A percentile compares a stretch with the other conserved stretches of the same genome.
Conservation (phyloP, 768 basidiomycete species). For the Boletellus ananas region DNA sequence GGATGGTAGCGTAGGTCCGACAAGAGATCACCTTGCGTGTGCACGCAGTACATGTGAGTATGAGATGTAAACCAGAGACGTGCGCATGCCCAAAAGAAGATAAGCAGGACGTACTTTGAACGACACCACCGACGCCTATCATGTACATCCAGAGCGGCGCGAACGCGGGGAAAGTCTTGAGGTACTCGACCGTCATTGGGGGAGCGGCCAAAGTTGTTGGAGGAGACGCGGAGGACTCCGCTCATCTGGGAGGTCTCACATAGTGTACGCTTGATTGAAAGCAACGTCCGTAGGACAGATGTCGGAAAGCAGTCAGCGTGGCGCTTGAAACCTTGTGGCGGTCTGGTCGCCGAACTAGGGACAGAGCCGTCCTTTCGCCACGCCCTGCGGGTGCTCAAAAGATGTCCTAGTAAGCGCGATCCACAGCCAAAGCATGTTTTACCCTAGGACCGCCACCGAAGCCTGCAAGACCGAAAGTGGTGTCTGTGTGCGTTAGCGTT, state of each 20-base stretch:
- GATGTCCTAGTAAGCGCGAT: no score
- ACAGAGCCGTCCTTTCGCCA: no score
- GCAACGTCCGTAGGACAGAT: constrained; percentile 43
- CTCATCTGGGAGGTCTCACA: constrained; percentile 71
- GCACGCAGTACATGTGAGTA: no score
- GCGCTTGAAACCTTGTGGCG: no score
- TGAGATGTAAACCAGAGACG: no score
- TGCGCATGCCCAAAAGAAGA: not conserved
- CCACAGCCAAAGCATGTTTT: no score
- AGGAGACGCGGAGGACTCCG: constrained; percentile 64
- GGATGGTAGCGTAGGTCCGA: constrained; percentile 57
- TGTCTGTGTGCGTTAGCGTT: no score
- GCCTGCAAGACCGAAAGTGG: no score
- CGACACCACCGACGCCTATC: constrained; percentile 56
- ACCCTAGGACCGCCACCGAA: no score
- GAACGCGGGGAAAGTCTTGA: constrained; percentile 94
- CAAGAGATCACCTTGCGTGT: constrained; percentile 55
- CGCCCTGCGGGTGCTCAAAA: no score
- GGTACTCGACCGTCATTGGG: constrained; percentile 51
- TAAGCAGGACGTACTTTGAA: constrained; percentile 34
- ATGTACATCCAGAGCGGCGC: constrained; percentile 86
- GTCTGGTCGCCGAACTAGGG: no score
- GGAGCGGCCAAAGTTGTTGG: constrained; percentile 51
- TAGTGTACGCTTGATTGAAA: constrained; percentile 63
- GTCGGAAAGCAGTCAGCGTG: constrained; percentile 30